Evolutionary conservation across 2,329 filamentous ascomycete species (phyloP).

Genomic region (Alternaria gansuensis): DNA sequence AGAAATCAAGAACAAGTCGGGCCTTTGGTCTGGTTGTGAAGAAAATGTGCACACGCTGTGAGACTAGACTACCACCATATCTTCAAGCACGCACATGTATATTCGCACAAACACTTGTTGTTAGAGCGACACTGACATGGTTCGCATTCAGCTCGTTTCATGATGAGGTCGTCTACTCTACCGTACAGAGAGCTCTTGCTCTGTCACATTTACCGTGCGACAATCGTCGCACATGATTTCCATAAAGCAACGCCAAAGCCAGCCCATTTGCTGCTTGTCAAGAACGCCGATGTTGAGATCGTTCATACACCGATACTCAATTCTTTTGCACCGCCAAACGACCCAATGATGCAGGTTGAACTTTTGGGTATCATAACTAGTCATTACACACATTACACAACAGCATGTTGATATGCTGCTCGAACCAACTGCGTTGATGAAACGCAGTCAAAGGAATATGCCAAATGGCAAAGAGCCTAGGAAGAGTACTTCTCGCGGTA

Average conservation of each 20-base stretch:
- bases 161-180: conserved; percentile 8
- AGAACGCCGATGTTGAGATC: conserved; percentile 55
- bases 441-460: conserved; percentile 34
- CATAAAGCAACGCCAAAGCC: conserved; percentile 20
- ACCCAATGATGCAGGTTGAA: conserved; percentile 55
- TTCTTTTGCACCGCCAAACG: conserved; percentile 41
- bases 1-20: neutral
- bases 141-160: conserved; percentile 5
- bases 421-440: conserved; percentile 45
- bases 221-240: conserved; percentile 5
- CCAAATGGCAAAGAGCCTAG: conserved; percentile 49
- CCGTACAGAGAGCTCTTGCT: conserved; percentile 4
- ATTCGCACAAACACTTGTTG: neutral
- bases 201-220: conserved; percentile 8
- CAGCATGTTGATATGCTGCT: conserved; percentile 53
- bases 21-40: neutral
- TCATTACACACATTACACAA: conserved; percentile 53
- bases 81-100: neutral
- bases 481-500: conserved; percentile 90
- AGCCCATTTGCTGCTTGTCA: conserved; percentile 29
- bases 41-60: neutral
- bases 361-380: conserved; percentile 55
- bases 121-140: neutral
- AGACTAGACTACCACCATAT: neutral
- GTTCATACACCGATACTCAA: conserved; percentile 41